A percentile compares a stretch with the other conserved stretches of the same genome.
These are phyloP conservation scores for Umbelopsis sp. DNA, from an alignment of 192 early-diverging fungal genomes.

Conservation along the genomic window DNA sequence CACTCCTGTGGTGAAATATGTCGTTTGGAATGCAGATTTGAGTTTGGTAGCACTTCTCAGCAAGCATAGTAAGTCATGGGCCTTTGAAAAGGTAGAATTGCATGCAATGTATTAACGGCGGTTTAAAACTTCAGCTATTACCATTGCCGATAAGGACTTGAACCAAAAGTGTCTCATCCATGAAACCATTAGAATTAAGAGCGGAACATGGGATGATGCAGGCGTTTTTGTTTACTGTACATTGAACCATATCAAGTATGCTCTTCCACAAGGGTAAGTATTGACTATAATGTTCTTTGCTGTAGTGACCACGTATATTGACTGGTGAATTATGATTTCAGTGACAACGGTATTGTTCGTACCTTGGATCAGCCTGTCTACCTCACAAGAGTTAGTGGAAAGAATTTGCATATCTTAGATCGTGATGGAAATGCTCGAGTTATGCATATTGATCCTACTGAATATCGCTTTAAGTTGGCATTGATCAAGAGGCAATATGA, in stretches of 20 bases:
- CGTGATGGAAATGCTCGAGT: conserved; percentile 88
- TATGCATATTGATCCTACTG: conserved; percentile 95
- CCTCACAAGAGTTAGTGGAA: conserved; percentile 83
- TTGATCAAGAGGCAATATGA: conserved; percentile 91
- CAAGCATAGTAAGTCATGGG: conserved; percentile 83
- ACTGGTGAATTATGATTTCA: conserved; percentile 22
- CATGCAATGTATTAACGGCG: conserved; percentile 1
- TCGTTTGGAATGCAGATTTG: conserved; percentile 91
- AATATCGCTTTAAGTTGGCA: conserved; percentile 97
- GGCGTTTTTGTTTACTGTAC: conserved; percentile 95
- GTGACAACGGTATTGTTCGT: conserved; percentile 95
- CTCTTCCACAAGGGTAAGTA: conserved; percentile 86
- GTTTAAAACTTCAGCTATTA: conserved; percentile 64
- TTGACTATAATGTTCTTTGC: not conserved
- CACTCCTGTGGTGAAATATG: conserved; percentile 89
- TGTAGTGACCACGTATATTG: not conserved
- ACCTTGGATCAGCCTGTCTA: conserved; percentile 97
- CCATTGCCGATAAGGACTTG: conserved; percentile 84
- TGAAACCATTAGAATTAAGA: conserved; percentile 98
- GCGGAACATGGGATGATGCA: conserved; percentile 92
- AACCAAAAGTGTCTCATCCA: conserved; percentile 91
- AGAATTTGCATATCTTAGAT: conserved; percentile 85
- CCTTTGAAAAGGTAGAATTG: not conserved
- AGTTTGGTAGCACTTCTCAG: conserved; percentile 85
- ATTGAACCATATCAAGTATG: conserved; percentile 98